Conservation (phyloP, 2,329 filamentous ascomycete genomes). For the Orbilia quercus region DNA sequence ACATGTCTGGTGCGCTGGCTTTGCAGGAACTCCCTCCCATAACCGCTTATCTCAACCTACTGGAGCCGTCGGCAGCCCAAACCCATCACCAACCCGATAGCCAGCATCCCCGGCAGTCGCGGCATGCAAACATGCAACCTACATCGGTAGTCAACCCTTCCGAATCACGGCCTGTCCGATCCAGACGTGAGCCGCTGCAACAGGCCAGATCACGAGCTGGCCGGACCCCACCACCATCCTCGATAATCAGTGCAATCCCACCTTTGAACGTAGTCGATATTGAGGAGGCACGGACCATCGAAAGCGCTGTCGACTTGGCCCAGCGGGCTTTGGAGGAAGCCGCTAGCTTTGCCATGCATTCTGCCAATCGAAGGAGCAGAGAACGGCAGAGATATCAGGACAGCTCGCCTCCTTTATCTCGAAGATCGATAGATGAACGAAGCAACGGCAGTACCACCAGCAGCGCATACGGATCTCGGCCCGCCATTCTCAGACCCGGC, state of each 20-base stretch:
- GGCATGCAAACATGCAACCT: conserved; percentile 49
- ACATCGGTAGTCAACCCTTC: conserved; percentile 47
- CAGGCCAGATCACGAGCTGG: conserved; percentile 40
- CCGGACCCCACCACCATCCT: conserved; percentile 48
- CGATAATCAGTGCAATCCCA: conserved; percentile 44
- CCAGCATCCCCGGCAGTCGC: conserved; percentile 45
- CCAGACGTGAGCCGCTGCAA: conserved; percentile 41
- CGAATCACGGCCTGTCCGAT: conserved; percentile 46
- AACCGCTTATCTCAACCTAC: conserved; percentile 55
- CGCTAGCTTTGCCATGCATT: conserved; percentile 50
- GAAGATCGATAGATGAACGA: conserved; percentile 47
- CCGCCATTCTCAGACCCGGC: conserved; percentile 63
- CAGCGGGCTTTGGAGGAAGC: conserved; percentile 55
- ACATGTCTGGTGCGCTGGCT: conserved; percentile 56
- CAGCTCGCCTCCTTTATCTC: conserved; percentile 56
- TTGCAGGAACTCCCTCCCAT: conserved; percentile 56
- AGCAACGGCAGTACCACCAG: conserved; percentile 46
- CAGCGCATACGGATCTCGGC: conserved; percentile 68
- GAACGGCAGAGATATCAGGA: conserved; percentile 57
- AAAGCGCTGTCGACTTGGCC: conserved; percentile 42
- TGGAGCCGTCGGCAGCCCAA: conserved; percentile 46
- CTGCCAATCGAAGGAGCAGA: conserved; percentile 57
- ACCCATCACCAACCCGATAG: conserved; percentile 41
- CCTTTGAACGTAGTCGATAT: conserved; percentile 46
- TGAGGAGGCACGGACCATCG: conserved; percentile 40